Evolutionary conservation across 495 filamentous ascomycete species (phyloP).

Genomic region (Friedmanniomyces simplex): DNA sequence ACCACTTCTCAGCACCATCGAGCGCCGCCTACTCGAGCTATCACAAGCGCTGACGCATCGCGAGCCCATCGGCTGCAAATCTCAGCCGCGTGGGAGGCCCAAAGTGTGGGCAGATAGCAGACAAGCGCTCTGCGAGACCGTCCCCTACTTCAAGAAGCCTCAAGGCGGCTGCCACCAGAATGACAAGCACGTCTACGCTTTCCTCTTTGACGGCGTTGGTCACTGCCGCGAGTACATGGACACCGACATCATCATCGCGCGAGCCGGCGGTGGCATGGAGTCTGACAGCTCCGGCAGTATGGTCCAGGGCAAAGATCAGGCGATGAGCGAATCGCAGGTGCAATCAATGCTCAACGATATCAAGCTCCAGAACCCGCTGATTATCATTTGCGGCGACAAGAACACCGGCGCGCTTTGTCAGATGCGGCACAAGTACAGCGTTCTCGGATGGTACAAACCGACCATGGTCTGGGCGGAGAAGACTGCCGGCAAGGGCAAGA

Average conservation of each 20-base stretch:
- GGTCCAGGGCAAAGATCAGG: slow-evolving; percentile 23
- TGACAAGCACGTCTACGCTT: slow-evolving; percentile 41
- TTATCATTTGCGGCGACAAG: slow-evolving; percentile 38
- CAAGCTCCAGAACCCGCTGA: slow-evolving; percentile 25
- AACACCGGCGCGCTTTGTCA: slow-evolving; percentile 43
- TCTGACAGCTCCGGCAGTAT: slow-evolving; percentile 17
- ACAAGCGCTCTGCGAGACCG: slow-evolving; percentile 52
- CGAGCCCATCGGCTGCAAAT: slow-evolving; percentile 10
- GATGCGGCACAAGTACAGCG: slow-evolving; percentile 54
- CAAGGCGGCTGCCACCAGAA: slow-evolving; percentile 50
- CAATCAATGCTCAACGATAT: slow-evolving; percentile 25
- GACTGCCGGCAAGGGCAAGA: slow-evolving; percentile 26
- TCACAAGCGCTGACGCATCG: slow-evolving; percentile 1
- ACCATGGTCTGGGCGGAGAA: slow-evolving; percentile 66
- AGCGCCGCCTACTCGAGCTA: background rate
- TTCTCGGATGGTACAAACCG: slow-evolving; percentile 64
- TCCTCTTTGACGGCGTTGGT: slow-evolving; percentile 47
- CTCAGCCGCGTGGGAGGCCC: slow-evolving; percentile 37
- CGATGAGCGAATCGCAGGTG: slow-evolving; percentile 10
- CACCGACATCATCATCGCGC: slow-evolving; percentile 53
- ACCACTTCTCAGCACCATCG: background rate
- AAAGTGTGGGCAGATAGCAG: slow-evolving; percentile 51
- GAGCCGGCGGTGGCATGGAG: slow-evolving; percentile 29
- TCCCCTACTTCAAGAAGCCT: slow-evolving; percentile 54
- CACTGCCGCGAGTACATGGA: slow-evolving; percentile 51